Evolutionary conservation across 2,329 filamentous ascomycete genomes (phyloP).

Genomic region (Canariomyces notabilis): DNA sequence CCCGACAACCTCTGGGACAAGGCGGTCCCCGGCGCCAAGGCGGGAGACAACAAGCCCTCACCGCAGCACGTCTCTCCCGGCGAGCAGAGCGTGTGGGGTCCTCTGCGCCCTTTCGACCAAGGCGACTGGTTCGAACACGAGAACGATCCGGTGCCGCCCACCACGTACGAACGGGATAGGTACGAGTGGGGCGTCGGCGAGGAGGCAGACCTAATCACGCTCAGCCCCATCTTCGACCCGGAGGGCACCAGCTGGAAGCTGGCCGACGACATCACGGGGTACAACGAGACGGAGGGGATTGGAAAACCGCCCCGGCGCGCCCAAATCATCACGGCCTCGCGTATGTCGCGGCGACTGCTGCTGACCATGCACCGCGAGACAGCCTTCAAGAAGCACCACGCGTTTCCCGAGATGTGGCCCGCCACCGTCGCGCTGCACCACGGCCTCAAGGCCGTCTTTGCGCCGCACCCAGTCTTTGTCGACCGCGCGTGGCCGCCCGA

Average conservation of each 20-base stretch:
- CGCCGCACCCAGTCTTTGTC: conserved; percentile 81
- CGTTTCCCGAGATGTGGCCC: conserved; percentile 97
- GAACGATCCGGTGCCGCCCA: conserved; percentile 69
- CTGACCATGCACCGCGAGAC: conserved; percentile 89
- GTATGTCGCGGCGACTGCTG: conserved; percentile 75
- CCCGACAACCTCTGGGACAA: conserved; percentile 64
- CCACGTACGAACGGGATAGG: conserved; percentile 69
- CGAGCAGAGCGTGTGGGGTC: conserved; percentile 76
- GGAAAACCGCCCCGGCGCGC: conserved; percentile 68
- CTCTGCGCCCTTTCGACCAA: conserved; percentile 61
- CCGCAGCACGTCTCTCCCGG: conserved; percentile 24
- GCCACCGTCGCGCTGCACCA: conserved; percentile 83
- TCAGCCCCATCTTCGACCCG: conserved; percentile 89
- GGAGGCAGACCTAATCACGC: conserved; percentile 84
- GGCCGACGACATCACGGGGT: conserved; percentile 77
- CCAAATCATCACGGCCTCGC: conserved; percentile 81
- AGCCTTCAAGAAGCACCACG: conserved; percentile 75
- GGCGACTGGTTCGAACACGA: conserved; percentile 68
- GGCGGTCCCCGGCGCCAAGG: conserved; percentile 37
- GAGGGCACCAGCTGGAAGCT: conserved; percentile 81
- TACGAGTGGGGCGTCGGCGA: conserved; percentile 86
- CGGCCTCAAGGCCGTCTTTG: conserved; percentile 87
- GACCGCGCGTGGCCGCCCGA: conserved; percentile 80
- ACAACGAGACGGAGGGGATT: conserved; percentile 57
- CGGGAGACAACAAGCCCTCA: neutral